Evolutionary conservation across 306 rosid species (phyloP).

Genomic region (Dalbergia oliveri): DNA sequence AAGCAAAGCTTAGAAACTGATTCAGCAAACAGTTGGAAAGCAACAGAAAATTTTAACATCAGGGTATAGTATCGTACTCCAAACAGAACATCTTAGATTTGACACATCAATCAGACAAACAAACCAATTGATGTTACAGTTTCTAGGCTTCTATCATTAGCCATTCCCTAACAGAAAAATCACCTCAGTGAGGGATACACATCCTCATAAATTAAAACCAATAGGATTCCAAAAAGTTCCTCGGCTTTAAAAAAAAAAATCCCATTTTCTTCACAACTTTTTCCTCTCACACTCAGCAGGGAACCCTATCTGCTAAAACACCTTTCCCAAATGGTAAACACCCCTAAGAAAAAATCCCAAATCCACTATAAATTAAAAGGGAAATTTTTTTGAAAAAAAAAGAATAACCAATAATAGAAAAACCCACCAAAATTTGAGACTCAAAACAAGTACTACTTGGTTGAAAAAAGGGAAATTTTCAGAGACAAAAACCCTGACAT

Average conservation of each 20-base stretch:
- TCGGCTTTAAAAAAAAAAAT: background rate
- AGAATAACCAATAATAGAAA: slow-evolving; percentile 17
- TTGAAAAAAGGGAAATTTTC: slow-evolving; percentile 11
- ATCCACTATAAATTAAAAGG: background rate
- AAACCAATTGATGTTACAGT: slow-evolving; percentile 15
- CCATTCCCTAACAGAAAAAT: slow-evolving; percentile 22
- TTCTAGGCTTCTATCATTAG: slow-evolving; percentile 7
- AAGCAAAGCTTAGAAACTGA: slow-evolving; percentile 29
- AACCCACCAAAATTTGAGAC: slow-evolving; percentile 22
- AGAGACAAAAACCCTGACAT: slow-evolving; percentile 21
- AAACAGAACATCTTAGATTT: slow-evolving; percentile 31
- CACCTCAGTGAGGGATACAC: background rate
- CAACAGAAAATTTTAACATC: slow-evolving; percentile 16
- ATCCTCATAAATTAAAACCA: slow-evolving; percentile 31
- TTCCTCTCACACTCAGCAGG: slow-evolving; percentile 25
- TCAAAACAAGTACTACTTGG: background rate
- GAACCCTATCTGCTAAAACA: slow-evolving; percentile 19
- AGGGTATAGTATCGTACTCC: background rate
- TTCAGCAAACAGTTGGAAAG: slow-evolving; percentile 9
- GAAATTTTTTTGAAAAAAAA: background rate
- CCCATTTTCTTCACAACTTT: slow-evolving; percentile 1
- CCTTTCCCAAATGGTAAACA: slow-evolving; percentile 3
- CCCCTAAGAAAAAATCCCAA: slow-evolving; percentile 20
- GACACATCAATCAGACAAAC: slow-evolving; percentile 34
- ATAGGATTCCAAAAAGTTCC: background rate